Conservation (phyloP, 192 early-diverging fungal species). For the Umbelopsis sp. region DNA sequence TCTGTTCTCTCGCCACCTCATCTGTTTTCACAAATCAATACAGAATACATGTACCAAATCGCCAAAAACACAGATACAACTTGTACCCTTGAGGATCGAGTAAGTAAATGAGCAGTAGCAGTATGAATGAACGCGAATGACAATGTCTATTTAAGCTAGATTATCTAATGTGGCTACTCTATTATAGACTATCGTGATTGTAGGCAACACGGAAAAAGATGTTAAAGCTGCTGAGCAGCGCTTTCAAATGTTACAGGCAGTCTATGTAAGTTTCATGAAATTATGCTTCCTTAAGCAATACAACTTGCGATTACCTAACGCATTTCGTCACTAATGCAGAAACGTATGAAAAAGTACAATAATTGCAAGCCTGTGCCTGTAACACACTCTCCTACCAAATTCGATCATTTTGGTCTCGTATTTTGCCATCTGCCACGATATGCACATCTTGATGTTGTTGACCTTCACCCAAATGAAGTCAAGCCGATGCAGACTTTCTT, state of each 20-base stretch:
- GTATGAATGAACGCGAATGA: no score
- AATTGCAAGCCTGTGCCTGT: background rate
- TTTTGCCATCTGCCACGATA: constrained; percentile 6
- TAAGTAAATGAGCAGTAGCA: background rate
- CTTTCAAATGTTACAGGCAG: background rate
- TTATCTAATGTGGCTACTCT: background rate
- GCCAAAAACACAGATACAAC: background rate
- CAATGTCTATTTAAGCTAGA: background rate
- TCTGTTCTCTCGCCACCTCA: background rate
- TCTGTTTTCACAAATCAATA: background rate
- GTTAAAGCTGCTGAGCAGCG: background rate
- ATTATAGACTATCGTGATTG: background rate
- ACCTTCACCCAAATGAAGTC: background rate
- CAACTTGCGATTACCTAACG: background rate
- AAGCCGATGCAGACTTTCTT: background rate
- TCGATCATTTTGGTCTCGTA: background rate
- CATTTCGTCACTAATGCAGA: background rate
- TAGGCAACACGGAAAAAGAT: background rate
- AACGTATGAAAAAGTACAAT: background rate
- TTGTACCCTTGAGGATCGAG: background rate
- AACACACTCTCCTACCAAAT: background rate
- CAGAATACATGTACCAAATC: constrained; percentile 2
- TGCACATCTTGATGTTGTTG: background rate
- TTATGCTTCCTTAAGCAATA: background rate
- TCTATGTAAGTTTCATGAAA: background rate